A percentile compares a stretch with the other conserved stretches of the same genome.
These are phyloP conservation scores for Fomitiporia mediterranea DNA, from an alignment of 1,284 basidiomycete species.

Conservation along the genomic window DNA sequence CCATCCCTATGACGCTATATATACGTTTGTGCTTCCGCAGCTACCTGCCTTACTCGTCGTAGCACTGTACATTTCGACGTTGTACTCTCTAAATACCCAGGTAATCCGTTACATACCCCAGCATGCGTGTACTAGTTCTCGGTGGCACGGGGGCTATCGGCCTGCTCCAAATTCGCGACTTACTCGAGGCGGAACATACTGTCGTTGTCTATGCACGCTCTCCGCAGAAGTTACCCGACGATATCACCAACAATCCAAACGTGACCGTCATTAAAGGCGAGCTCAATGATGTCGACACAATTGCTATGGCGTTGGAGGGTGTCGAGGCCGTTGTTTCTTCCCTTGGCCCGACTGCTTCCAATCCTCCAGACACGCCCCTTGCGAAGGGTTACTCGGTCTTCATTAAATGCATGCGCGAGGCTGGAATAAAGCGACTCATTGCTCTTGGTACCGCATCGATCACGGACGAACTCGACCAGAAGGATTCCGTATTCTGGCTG, in stretches of 20 bases:
- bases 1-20: no score
- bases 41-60: no score
- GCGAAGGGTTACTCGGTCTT: conserved; percentile 52
- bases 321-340: conserved; percentile 61
- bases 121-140: conserved; percentile 32
- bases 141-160: conserved; percentile 61
- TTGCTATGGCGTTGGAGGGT: conserved; percentile 48
- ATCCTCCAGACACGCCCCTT: conserved; percentile 48
- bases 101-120: neutral
- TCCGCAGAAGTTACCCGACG: conserved; percentile 53
- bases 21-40: no score
- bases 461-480: conserved; percentile 54
- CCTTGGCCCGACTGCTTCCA: conserved; percentile 44
- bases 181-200: conserved; percentile 41
- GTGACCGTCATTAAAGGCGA: conserved; percentile 50
- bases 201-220: conserved; percentile 58
- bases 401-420: conserved; percentile 49
- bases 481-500: conserved; percentile 41
- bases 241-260: conserved; percentile 39
- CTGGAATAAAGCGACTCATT: conserved; percentile 52
- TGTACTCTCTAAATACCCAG: no score
- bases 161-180: conserved; percentile 46
- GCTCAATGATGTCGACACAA: conserved; percentile 44
- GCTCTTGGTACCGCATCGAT: conserved; percentile 62
- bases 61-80: no score